Evolutionary conservation across 352 stramenopile species (phyloP).

Genomic region (Globisporangium cystogenes): DNA sequence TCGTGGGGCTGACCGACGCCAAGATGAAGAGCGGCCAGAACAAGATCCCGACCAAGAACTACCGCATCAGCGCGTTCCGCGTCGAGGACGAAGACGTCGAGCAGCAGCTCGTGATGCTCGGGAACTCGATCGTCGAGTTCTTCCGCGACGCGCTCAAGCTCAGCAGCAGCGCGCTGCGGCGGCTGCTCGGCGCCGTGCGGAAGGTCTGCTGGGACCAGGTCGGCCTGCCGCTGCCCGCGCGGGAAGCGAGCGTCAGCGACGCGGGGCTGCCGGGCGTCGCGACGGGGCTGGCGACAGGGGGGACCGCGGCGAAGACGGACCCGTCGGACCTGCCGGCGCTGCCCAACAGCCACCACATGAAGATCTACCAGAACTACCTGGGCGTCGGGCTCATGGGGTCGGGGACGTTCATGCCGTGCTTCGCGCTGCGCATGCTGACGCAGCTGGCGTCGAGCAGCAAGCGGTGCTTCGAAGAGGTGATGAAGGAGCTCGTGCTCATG

Average conservation of each 20-base stretch:
- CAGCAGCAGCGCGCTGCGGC: conserved; percentile 46
- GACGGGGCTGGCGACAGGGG: background rate
- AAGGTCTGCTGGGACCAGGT: conserved; percentile 72
- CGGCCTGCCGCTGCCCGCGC: conserved; percentile 33
- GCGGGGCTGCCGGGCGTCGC: background rate
- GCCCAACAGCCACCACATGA: conserved; percentile 57
- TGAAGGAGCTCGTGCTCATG: conserved; percentile 67
- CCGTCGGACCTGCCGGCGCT: conserved; percentile 28
- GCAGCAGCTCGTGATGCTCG: conserved; percentile 81
- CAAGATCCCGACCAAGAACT: conserved; percentile 69
- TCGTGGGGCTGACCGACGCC: conserved; percentile 61
- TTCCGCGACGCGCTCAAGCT: conserved; percentile 71
- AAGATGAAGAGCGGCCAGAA: conserved; percentile 73
- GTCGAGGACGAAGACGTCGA: conserved; percentile 85
- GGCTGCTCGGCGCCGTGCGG: conserved; percentile 54
- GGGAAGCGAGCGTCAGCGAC: background rate
- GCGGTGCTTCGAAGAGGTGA: conserved; percentile 70
- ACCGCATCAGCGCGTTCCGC: conserved; percentile 64
- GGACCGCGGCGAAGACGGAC: background rate
- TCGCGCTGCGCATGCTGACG: conserved; percentile 78
- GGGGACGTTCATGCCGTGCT: conserved; percentile 60
- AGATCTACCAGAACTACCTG: conserved; percentile 77
- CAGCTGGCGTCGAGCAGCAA: conserved; percentile 68
- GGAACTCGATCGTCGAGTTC: conserved; percentile 82
- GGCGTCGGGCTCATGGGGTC: conserved; percentile 58